Evolutionary conservation across 2,329 filamentous ascomycete genomes (phyloP), one percentile per base, ranked within the genome.

Genomic region (Trichoderma atrobrunneum): DNA sequence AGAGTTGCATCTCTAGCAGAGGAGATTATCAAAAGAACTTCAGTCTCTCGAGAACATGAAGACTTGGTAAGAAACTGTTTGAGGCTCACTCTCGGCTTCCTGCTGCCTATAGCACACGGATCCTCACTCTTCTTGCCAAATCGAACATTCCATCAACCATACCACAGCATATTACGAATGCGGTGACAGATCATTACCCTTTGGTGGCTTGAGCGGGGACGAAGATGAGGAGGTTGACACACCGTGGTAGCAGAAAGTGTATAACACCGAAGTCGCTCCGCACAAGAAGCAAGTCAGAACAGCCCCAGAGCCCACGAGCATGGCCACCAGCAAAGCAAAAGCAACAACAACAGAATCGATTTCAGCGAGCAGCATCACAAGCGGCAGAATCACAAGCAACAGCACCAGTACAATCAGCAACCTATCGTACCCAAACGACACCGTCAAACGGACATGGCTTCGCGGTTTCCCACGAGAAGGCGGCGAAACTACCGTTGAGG

Each of bases 401-500:
- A 30, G 7, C n/a, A 24, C 2, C 65, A 16, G 34, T 36, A 36
- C 34, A 5, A 43, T 16, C 16, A 64, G 12, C 18, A 66, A 66
- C 67, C n/a, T 87, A 8, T 83, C 82, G 1, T 89, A 84, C 74
- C 83, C 84, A 2, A 80, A 82, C 54, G 95, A 95, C 1, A 84
- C 85, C 0, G 89, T 98, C 61, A 96, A 93, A 81, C 93, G 92
- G 78, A 98, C 96, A 0, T 95, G 92, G 89, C 89, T 89, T 0
- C 84, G 84, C 43, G 90, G 91, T 3, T 89, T 87, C 74, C 83
- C 87, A 2, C 86, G 92, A 43, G 84, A 80, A 0, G 84, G 84
- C 5, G 87, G 94, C 73, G 93, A 97, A 74, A 93, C 98, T 78
- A 96, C 90, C 73, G 90, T 98, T 54, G 93, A 97, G 77, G 94